Base-by-base conservation (phyloP, 208 protist species). In the Angomonas ambiguus region DNA sequence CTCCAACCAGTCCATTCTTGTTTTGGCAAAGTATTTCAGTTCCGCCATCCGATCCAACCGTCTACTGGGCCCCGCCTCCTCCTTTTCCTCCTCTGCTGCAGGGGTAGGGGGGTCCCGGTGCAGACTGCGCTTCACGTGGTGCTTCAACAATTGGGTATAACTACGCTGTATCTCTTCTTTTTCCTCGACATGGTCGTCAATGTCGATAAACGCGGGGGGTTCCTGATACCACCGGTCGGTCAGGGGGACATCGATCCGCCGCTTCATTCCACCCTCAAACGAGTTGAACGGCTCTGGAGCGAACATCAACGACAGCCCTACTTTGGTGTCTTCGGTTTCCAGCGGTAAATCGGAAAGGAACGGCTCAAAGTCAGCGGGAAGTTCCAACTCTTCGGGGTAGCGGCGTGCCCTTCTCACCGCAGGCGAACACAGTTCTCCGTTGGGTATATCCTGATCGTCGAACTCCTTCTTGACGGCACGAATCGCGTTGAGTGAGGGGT, bases 91-190 rank as follows among this genome's bases (percentile, higher is more conserved):
- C 13, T 41, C 53, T 8, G 62, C 45, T 45, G 60, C 66, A 51
- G 66, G 51, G 30, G 71, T 70, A 62, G 96, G 95, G 3, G 88
- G 80, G 32, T 94, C 77, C 34, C 94, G 82, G 72, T 99, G 93
- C 33, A 99, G 79, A 60, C 98, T 92, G 51, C 99, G 99, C 38
- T 99, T 91, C 8, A 99, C 98, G 71, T 98, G 98, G 76, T 96
- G 97, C 82, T 99, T 99, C 24, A 99, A 92, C 10, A 99, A 72
- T 88, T 99, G 99, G 68, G 99, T 99, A 83, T 99, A 99, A 53
- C 90, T 98, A 55, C 99, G 98, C 61, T 98, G 83, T 13, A 98
- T 95, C 58, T 62, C 58, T 2, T 34, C 32, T 72, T 98, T 99
- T 63, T 96, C 87, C 10, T 81, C 76, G 49, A 72, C 76, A 69